Base-by-base conservation (phyloP, 2,329 filamentous ascomycete genomes). In the Exophiala calicioides region DNA sequence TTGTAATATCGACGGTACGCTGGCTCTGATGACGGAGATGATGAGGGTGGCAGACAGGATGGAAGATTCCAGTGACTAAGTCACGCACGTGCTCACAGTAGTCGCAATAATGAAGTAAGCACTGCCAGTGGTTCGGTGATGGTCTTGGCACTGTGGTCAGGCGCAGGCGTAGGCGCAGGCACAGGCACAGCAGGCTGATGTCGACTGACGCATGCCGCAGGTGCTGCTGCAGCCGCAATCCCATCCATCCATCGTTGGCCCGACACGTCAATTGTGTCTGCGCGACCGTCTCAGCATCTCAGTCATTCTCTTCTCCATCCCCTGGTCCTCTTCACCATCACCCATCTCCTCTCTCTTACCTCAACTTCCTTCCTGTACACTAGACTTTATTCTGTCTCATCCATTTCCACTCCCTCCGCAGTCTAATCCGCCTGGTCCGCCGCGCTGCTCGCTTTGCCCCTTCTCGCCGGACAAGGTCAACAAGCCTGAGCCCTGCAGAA, bases 291-390 rank as follows among this genome's bases (percentile, higher is more conserved):
- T n/a, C n/a, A n/a, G 35, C 27, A 38, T 29, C 15, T 13, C 13
- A 16, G 3, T 15, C 23, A 16, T 15, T 15, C 35, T 47, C 43
- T 21, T 39, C n/a, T 53, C 33, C 20, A 31, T 41, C 35, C 32
- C 31, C 46, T 45, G 20, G 34, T 47, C 23, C 33, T 18, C 32
- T 34, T 46, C 37, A 27, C 34, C 48, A 45, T 38, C 44, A 20
- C n/a, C 44, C 35, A 24, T 40, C 35, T 37, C 30, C 24, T 41
- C 32, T 35, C 35, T 44, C 21, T 38, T 40, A 19, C 23, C 36
- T 42, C 33, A 20, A 36, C 26, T 46, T 47, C 44, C 24, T 45
- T 42, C 34, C 45, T 55, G 52, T 55, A 55, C 45, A 55, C 44
- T 52, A 55, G 48, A 44, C 45, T 49, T 52, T 49, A 31, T 52